phyloP scores from a whole-genome alignment of 345 rosid species.

The Reutealis trisperma region DNA sequence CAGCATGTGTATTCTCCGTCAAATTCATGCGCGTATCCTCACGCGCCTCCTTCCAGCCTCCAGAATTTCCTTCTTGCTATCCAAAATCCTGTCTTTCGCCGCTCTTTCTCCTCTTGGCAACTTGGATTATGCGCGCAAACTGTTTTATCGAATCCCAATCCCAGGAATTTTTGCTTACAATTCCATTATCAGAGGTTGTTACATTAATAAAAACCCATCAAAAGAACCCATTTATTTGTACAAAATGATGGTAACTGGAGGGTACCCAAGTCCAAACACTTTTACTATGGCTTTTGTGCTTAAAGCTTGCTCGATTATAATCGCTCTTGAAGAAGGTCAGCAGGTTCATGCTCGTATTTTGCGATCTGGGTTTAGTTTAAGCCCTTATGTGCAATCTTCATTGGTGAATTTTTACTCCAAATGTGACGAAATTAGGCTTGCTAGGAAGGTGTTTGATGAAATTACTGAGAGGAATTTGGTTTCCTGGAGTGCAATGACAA shows the following conservation, averaged over 20 bases:
- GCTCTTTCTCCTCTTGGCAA: slow-evolving; percentile 20
- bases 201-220: slow-evolving; percentile 1
- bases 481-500: slow-evolving; percentile 23
- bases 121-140: slow-evolving; percentile 19
- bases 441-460: slow-evolving; percentile 22
- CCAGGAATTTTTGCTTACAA: slow-evolving; percentile 19
- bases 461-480: slow-evolving; percentile 24
- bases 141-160: slow-evolving; percentile 7
- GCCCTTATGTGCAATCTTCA: slow-evolving; percentile 16
- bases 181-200: slow-evolving; percentile 18
- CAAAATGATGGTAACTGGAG: slow-evolving; percentile 6
- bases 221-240: slow-evolving; percentile 12
- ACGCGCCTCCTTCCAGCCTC: slow-evolving; percentile 3
- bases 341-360: slow-evolving; percentile 15
- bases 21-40: slow-evolving; percentile 22
- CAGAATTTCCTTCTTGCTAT: slow-evolving; percentile 16
- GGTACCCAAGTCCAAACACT: slow-evolving; percentile 17
- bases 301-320: slow-evolving; percentile 16
- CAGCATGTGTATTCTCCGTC: slow-evolving; percentile 13
- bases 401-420: slow-evolving; percentile 12
- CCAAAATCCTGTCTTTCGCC: slow-evolving; percentile 23
- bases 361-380: slow-evolving; percentile 15
- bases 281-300: slow-evolving; percentile 21
- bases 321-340: slow-evolving; percentile 16
- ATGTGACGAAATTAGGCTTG: slow-evolving; percentile 18